Evolutionary conservation across 2,329 filamentous ascomycete genomes (phyloP).

Genomic region (Aspergillus sp.): DNA sequence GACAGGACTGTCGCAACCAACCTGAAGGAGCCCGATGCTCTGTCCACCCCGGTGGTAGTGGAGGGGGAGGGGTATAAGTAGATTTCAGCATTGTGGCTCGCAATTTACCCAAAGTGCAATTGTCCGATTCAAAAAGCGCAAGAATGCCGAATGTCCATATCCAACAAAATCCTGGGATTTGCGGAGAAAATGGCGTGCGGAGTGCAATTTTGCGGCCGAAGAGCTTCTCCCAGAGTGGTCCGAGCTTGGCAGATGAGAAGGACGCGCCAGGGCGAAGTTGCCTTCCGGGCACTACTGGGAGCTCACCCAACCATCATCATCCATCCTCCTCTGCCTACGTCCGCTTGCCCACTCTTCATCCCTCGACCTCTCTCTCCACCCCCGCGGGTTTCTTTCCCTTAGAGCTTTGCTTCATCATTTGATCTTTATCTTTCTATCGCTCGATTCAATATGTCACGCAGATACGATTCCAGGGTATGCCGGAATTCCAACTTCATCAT

Average conservation of each 20-base stretch:
- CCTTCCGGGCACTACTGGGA: constrained; percentile 31
- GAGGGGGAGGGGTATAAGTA: constrained; percentile 67
- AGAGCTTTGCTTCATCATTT: constrained; percentile 4
- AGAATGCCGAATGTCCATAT: not conserved
- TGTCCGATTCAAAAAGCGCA: not conserved
- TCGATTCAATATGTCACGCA: constrained; percentile 74
- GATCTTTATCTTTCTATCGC: constrained; percentile 10
- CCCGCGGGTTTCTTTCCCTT: not conserved
- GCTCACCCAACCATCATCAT: constrained; percentile 30
- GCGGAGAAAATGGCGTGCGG: not conserved
- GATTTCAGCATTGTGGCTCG: constrained; percentile 65
- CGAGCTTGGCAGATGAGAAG: constrained; percentile 38
- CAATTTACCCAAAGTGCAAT: not conserved
- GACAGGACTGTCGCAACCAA: constrained; percentile 32
- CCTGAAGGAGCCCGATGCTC: constrained; percentile 84
- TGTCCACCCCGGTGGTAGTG: constrained; percentile 81
- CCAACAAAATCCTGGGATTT: not conserved
- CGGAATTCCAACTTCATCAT: constrained; percentile 18
- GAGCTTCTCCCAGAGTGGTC: constrained; percentile 29
- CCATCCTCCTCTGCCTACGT: constrained; percentile 22
- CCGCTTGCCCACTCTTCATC: constrained; percentile 16
- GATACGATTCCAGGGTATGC: constrained; percentile 94
- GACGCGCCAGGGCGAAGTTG: constrained; percentile 43
- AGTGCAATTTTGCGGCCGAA: constrained; percentile 15
- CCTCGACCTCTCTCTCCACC: constrained; percentile 2